These are phyloP conservation scores for Xylariaceae sp. DNA, from an alignment of 2,329 filamentous ascomycete species.

Conservation along the genomic window DNA sequence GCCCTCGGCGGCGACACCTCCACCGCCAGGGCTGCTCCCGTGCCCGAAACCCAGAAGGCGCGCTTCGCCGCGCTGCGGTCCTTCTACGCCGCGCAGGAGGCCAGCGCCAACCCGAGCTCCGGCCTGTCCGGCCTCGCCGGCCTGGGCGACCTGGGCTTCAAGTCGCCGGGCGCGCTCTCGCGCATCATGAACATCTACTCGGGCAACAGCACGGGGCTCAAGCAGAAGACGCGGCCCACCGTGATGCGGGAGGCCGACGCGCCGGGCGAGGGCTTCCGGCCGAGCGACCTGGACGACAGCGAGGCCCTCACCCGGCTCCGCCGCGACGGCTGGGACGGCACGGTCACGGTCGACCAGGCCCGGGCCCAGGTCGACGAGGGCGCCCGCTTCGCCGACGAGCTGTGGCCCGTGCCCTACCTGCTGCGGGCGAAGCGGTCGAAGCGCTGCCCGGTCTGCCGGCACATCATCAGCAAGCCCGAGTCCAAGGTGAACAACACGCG, in stretches of 20 bases:
- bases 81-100: conserved; percentile 77
- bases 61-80: conserved; percentile 62
- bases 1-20: conserved; percentile 14
- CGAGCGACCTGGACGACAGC: conserved; percentile 55
- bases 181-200: conserved; percentile 92
- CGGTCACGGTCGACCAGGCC: conserved; percentile 43
- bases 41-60: conserved; percentile 43
- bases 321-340: conserved; percentile 55
- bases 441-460: conserved; percentile 83
- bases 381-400: conserved; percentile 59
- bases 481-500: conserved; percentile 80
- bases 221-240: conserved; percentile 57
- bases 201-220: conserved; percentile 54
- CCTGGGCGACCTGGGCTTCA: conserved; percentile 50
- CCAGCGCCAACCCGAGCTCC: conserved; percentile 45
- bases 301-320: conserved; percentile 53
- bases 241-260: conserved; percentile 75
- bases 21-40: conserved; percentile 44
- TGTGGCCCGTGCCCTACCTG: conserved; percentile 74
- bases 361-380: conserved; percentile 42
- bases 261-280: conserved; percentile 62
- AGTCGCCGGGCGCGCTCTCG: conserved; percentile 72
- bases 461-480: conserved; percentile 93
- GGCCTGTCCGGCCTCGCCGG: conserved; percentile 38
- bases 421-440: conserved; percentile 90